Evolutionary conservation across 345 rosid species (phyloP).

Genomic region (rapeseed (Brassica napus)): Da-Ae NC_063444.1:42380001-42380500

Average conservation of each 20-base stretch:
- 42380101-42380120: background rate
- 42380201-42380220: background rate
- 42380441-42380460: too few relatives aligned
- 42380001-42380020: constrained; percentile 37
- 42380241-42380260: constrained; percentile 11
- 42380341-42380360: constrained; percentile 17
- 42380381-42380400: constrained; percentile 18
- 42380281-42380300: constrained; percentile 41
- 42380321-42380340: constrained; percentile 22
- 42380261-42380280: constrained; percentile 42
- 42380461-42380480: too few relatives aligned
- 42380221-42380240: constrained; percentile 14
- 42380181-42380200: constrained; percentile 37
- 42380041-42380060: constrained; percentile 23
- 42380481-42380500: too few relatives aligned
- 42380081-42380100: background rate
- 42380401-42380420: background rate
- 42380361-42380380: constrained; percentile 37
- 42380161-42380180: constrained; percentile 35
- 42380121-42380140: background rate
- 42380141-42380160: constrained; percentile 24
- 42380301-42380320: constrained; percentile 49
- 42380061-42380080: constrained; percentile 35
- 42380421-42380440: too few relatives aligned
- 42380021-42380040: constrained; percentile 20